Base-by-base conservation (phyloP, 306 rosid species). In the Hippophae tibetana region DNA sequence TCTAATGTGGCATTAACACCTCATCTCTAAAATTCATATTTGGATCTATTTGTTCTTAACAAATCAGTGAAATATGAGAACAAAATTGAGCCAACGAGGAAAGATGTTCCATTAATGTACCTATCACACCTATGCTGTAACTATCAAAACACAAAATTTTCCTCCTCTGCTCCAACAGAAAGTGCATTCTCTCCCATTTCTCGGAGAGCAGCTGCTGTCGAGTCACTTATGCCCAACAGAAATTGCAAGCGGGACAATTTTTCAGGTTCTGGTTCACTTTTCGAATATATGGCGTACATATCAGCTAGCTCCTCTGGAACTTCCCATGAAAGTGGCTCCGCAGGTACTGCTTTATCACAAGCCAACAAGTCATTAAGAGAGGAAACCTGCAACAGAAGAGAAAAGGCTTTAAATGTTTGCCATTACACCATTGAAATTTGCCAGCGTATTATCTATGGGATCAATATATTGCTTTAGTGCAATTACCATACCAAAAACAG, bases 251-350 rank as follows among this genome's bases (percentile, higher is more conserved):
- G 97, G 63, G 77, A 69, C 70, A 80, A 74, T 64, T 86, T 92
- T 63, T 88, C 97, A 9, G 90, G 90, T 11, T 76, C 57, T 1
- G 93, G 82, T 9, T 84, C 94, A 63, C 89, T 78, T 65, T 82
- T 86, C 67, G 72, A 5, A 73, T 82, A 92, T 82, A 88, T 72
- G 5, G 73, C 54, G 75, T 68, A 92, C 52, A 92, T 70, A 84
- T 92, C 99, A 5, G 90, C 75, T 13, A 88, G 86, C 77, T 92
- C 99, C 77, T 85, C 97, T 3, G 85, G 71, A 57, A 79, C 78
- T 0, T 82, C 88, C 88, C 88, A 82, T 27, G 80, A 73, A 52
- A 82, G 68, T 13, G 80, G 78, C 42, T 54, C 14, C 0, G 85
- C 58, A 18, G 88, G 88, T 13, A 82, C 84, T 2, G 88, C 88